A percentile compares a stretch with the other conserved stretches of the same genome.
These are phyloP conservation scores for Erysimum cheiranthoides DNA, from an alignment of 345 rosid genomes.

Conservation along the genomic window DNA sequence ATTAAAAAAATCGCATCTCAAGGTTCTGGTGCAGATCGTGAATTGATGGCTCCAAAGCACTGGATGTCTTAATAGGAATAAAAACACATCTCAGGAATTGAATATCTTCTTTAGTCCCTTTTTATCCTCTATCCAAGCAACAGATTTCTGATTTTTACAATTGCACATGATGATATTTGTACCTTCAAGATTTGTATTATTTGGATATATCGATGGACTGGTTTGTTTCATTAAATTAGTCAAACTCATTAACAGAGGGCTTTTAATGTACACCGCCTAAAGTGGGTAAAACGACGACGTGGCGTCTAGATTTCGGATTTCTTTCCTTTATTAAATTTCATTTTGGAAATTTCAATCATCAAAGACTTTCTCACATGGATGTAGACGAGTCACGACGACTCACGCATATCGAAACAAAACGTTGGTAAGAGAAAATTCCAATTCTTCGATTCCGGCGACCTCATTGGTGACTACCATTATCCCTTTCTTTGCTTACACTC, in stretches of 20 bases:
- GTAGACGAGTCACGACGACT: slow-evolving; percentile 27
- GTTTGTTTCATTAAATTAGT: neutral
- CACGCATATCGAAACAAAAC: slow-evolving; percentile 36
- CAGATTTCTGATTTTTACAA: neutral
- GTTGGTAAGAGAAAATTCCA: slow-evolving; percentile 1
- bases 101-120: slow-evolving; percentile 3
- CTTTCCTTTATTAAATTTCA: neutral
- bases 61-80: slow-evolving; percentile 64
- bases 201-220: slow-evolving; percentile 13
- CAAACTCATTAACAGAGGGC: neutral
- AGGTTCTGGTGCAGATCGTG: slow-evolving; percentile 70
- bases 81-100: neutral
- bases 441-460: slow-evolving; percentile 24
- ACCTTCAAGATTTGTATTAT: slow-evolving; percentile 19
- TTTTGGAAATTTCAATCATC: neutral
- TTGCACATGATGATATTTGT: neutral
- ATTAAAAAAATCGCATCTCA: slow-evolving; percentile 75
- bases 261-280: neutral
- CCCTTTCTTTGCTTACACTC: slow-evolving; percentile 8
- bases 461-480: neutral
- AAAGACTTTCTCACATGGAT: slow-evolving; percentile 11
- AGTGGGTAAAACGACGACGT: slow-evolving; percentile 38
- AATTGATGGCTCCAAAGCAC: slow-evolving; percentile 64
- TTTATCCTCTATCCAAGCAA: slow-evolving; percentile 3
- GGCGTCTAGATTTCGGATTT: neutral